Conservation (phyloP, 192 early-diverging fungal species). For the Cetraspora pellucida region DNA sequence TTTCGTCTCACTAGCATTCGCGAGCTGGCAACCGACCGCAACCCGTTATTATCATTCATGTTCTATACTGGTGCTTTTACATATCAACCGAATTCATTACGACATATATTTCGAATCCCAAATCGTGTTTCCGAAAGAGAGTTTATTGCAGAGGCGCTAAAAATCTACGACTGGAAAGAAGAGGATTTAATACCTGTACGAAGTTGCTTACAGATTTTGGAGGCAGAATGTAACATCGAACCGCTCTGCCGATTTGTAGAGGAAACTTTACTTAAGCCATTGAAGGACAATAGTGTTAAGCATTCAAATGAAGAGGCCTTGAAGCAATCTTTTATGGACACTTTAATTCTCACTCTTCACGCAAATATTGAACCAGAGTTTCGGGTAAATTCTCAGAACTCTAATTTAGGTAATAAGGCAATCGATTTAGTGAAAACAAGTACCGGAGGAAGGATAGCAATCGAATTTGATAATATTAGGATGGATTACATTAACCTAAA, state of each 20-base stretch:
- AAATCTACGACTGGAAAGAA: neutral
- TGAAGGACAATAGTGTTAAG: neutral
- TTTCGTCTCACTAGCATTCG: neutral
- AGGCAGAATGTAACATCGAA: neutral
- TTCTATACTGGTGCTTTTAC: conserved; percentile 7
- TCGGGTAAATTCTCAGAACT: neutral
- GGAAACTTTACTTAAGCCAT: neutral
- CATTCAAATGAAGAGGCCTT: neutral
- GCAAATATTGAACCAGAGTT: neutral
- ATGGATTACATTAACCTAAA: neutral
- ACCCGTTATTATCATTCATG: conserved; percentile 12
- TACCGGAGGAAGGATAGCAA: neutral
- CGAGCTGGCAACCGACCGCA: conserved; percentile 1
- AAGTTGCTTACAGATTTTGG: neutral
- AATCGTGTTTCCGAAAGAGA: neutral
- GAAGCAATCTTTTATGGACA: neutral
- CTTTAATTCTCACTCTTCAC: neutral
- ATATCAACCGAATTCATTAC: neutral
- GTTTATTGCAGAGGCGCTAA: neutral
- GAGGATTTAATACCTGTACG: neutral
- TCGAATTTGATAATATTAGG: conserved; percentile 1
- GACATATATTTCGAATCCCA: neutral
- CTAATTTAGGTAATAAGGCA: neutral
- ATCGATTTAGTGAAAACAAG: conserved; percentile 2
- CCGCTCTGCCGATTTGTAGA: neutral